phyloP scores from a whole-genome alignment of 2,329 filamentous ascomycete species.

The Colletotrichum truncatum region DNA sequence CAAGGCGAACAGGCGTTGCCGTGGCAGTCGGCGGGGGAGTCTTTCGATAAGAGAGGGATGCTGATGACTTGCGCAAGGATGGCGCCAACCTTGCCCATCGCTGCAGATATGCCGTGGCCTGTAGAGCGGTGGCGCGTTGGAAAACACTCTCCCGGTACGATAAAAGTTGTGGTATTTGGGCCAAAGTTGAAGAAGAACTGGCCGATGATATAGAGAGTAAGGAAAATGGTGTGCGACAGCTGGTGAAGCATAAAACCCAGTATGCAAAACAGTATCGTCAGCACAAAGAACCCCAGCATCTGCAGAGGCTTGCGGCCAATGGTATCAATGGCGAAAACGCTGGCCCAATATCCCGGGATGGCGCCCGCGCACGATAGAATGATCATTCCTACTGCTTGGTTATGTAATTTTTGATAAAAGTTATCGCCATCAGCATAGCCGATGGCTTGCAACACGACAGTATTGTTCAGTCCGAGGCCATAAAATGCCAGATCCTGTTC shows the following conservation, averaged over 20 bases:
- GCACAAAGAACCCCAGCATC: conserved; percentile 66
- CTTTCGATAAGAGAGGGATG: conserved; percentile 68
- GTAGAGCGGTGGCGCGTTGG: conserved; percentile 71
- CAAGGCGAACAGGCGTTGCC: conserved; percentile 63
- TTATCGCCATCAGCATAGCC: conserved; percentile 72
- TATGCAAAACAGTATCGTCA: conserved; percentile 69
- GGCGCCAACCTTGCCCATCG: conserved; percentile 73
- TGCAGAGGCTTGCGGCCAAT: conserved; percentile 82
- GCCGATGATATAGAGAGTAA: conserved; percentile 70
- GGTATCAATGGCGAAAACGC: conserved; percentile 77
- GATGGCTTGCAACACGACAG: conserved; percentile 75
- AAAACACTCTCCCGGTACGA: conserved; percentile 72
- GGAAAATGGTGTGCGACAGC: conserved; percentile 57
- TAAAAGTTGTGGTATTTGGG: conserved; percentile 73
- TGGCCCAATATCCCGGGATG: conserved; percentile 83
- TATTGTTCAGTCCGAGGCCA: conserved; percentile 79
- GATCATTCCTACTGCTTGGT: conserved; percentile 79
- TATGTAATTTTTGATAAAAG: conserved; percentile 75
- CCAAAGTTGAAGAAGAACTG: conserved; percentile 76
- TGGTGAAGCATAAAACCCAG: conserved; percentile 68
- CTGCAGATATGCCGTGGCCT: conserved; percentile 72
- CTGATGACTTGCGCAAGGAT: conserved; percentile 74
- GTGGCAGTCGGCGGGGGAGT: conserved; percentile 57
- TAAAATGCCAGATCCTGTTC: conserved; percentile 72
- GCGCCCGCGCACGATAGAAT: conserved; percentile 81